A percentile compares a stretch with the other conserved stretches of the same genome.
Conservation (phyloP, 2,329 filamentous ascomycete species). For the Talaromyces atroroseus region DNA sequence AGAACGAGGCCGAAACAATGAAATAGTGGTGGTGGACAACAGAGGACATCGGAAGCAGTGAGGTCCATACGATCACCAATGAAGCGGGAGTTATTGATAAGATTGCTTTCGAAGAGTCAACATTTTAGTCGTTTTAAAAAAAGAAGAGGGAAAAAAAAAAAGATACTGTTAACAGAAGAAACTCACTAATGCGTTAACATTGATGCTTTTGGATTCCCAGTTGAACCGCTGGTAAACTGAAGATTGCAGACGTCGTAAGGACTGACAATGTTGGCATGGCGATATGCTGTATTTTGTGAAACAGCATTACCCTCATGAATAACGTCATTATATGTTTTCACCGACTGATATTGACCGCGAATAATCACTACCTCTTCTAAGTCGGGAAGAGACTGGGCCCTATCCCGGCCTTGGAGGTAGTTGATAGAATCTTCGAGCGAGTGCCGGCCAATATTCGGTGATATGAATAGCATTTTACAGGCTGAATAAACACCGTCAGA, state of each 20-base stretch:
- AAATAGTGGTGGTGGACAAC: constrained; percentile 78
- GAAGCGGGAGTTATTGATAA: constrained; percentile 61
- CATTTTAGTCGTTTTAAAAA: too few species aligned
- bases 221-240: constrained; percentile 71
- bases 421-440: constrained; percentile 48
- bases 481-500: constrained; percentile 36
- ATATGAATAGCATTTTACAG: constrained; percentile 69
- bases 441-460: constrained; percentile 60
- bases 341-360: constrained; percentile 50
- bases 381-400: background rate
- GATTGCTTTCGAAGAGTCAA: constrained; percentile 32
- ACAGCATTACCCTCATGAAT: constrained; percentile 49
- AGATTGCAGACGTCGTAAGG: constrained; percentile 66
- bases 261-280: constrained; percentile 51
- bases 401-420: constrained; percentile 47
- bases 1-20: constrained; percentile 81
- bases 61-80: constrained; percentile 71
- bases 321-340: constrained; percentile 57
- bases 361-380: constrained; percentile 55
- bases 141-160: too few species aligned
- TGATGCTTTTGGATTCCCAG: constrained; percentile 66
- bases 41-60: constrained; percentile 61
- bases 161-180: too few species aligned
- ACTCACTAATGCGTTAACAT: constrained; percentile 65
- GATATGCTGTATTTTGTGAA: constrained; percentile 47